A percentile compares a stretch with the other conserved stretches of the same genome.
phyloP scores from a whole-genome alignment of 208 protist species.

The Trypanosoma grayi region DNA sequence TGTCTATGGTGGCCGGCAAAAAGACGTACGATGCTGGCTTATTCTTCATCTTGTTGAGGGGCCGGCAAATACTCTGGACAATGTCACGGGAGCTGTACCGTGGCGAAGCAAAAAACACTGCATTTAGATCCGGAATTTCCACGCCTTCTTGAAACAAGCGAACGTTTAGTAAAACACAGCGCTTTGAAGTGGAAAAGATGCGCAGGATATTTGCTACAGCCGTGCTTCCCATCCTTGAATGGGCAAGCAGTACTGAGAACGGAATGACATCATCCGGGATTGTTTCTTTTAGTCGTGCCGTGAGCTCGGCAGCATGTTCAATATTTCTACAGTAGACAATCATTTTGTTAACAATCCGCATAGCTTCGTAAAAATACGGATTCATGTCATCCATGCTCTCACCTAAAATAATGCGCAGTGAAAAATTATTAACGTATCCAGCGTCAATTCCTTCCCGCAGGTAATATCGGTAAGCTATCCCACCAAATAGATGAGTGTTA shows the following conservation, averaged over 20 bases:
- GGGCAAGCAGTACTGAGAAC: slow-evolving; percentile 58
- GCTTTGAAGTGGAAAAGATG: slow-evolving; percentile 35
- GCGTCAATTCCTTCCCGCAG: slow-evolving; percentile 74
- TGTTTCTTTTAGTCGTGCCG: slow-evolving; percentile 24
- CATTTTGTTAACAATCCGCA: slow-evolving; percentile 72
- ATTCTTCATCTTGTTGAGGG: slow-evolving; percentile 53
- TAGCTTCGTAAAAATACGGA: slow-evolving; percentile 74
- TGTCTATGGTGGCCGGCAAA: slow-evolving; percentile 64
- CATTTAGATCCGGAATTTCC: slow-evolving; percentile 74
- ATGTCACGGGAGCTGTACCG: slow-evolving; percentile 81
- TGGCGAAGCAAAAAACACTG: slow-evolving; percentile 74
- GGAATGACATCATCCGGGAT: slow-evolving; percentile 39
- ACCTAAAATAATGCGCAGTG: slow-evolving; percentile 57
- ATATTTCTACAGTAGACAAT: slow-evolving; percentile 76
- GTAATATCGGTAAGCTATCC: slow-evolving; percentile 78
- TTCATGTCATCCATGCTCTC: slow-evolving; percentile 53
- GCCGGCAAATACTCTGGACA: slow-evolving; percentile 80
- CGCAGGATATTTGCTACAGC: slow-evolving; percentile 39
- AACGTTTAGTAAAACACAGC: slow-evolving; percentile 66
- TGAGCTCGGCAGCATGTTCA: slow-evolving; percentile 43
- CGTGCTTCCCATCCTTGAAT: slow-evolving; percentile 56
- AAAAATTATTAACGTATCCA: slow-evolving; percentile 71
- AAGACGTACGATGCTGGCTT: slow-evolving; percentile 71
- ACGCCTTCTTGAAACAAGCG: slow-evolving; percentile 79
- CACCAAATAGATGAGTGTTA: slow-evolving; percentile 59